A percentile compares a stretch with the other conserved stretches of the same genome.
Evolutionary conservation across 805 yeast genomes (phyloP).

Genomic region (Saccharomycopsis fermentans): DNA sequence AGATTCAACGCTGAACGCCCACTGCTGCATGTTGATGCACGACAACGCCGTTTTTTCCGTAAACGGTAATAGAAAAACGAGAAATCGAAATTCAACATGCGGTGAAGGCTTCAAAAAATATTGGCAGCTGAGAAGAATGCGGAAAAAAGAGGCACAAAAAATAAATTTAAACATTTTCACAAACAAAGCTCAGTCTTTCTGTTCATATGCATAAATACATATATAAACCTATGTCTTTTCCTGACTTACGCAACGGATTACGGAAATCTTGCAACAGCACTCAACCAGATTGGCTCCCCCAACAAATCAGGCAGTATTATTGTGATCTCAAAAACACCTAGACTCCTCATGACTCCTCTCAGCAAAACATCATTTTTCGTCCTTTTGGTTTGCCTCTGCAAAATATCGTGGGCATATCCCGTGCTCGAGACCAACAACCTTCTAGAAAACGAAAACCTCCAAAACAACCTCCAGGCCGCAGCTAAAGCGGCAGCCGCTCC

Average conservation of each 20-base stretch:
- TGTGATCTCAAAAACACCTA: no score
- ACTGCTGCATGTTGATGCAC: background rate
- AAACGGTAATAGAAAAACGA: background rate
- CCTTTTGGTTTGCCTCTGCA: background rate
- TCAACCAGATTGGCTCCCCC: no score
- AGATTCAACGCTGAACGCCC: background rate
- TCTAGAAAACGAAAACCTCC: background rate
- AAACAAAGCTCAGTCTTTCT: no score
- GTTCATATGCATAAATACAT: no score
- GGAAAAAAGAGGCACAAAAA: no score
- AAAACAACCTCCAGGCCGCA: background rate
- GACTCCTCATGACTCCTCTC: background rate
- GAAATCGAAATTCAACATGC: background rate
- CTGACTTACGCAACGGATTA: no score
- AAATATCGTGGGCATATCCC: background rate
- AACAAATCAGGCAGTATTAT: no score
- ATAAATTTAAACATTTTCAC: no score
- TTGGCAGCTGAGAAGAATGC: no score
- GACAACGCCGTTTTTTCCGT: background rate
- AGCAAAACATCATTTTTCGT: background rate
- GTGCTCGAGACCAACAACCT: background rate
- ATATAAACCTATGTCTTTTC: no score
- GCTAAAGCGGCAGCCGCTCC: background rate
- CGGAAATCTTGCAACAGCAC: no score
- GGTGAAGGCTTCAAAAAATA: background rate